Evolutionary conservation across 139 green algal genomes (phyloP), one percentile per base, ranked within the genome.

Genomic region (Chlamydomonas sphaeroides): DNA sequence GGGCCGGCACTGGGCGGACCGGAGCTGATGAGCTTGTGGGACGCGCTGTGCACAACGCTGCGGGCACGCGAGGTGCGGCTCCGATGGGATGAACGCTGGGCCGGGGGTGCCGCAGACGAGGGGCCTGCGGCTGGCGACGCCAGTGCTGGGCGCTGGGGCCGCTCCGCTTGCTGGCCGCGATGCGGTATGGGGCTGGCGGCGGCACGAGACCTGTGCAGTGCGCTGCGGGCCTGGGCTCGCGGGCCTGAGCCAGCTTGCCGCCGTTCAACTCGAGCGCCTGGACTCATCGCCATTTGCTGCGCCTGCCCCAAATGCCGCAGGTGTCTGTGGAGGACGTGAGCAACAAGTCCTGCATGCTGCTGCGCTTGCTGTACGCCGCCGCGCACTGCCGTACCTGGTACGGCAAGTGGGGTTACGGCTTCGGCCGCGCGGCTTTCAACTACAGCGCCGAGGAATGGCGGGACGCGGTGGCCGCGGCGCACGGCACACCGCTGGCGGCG

Each of bases 1-100:
- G 59, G 38, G 23, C 33, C 85, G 26, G 49, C 68, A 6, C 59
- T 91, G 28, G 38, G 51, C 28, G 96, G 96, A 15, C 78, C 78
- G 36, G 92, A 98, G 88, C 85, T 99, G 59, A 98, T 99, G 91
- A 61, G 78, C 38, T 67, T 99, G 28, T 99, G 97, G 97, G 96
- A 99, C 89, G 49, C 65, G 32, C 84, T 99, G 32, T 99, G 97
- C 83, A 51, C 70, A 32, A 65, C 91, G 71, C 90, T 99, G 76
- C 81, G 90, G 0, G 93, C 93, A 2, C 81, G 90, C 2, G 76
- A 90, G 49, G 87, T n/a, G 35, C n/a, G n/a, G n/a, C n/a, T n/a
- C n/a, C n/a, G n/a, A n/a, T n/a, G n/a, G n/a, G n/a, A n/a, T n/a
- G n/a, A n/a, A n/a, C n/a, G n/a, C n/a, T n/a, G n/a, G n/a, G n/a